Evolutionary conservation across 2,329 filamentous ascomycete genomes (phyloP).

Genomic region (Ascochyta koolunga): DNA sequence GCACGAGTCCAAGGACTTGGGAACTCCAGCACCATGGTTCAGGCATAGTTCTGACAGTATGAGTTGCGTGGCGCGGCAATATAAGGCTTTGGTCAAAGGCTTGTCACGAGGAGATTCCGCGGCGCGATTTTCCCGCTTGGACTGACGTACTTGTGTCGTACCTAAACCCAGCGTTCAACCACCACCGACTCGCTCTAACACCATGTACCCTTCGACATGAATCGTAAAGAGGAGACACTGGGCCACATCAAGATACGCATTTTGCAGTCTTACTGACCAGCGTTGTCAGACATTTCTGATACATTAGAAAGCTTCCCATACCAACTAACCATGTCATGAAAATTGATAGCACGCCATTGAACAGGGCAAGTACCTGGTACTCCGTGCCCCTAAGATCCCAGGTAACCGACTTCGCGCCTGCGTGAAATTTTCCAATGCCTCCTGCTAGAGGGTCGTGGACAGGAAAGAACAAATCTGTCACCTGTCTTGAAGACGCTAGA

Average conservation of each 20-base stretch:
- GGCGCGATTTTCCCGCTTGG: neutral
- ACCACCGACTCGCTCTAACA: neutral
- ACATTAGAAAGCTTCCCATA: neutral
- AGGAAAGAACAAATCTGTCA: no score
- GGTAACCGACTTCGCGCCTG: no score
- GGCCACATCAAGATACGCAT: neutral
- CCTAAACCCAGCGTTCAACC: no score
- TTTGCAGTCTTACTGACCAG: neutral
- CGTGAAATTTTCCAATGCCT: no score
- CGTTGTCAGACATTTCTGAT: neutral
- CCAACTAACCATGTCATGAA: no score
- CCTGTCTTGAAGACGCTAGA: no score
- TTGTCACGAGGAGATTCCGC: neutral
- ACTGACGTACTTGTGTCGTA: neutral
- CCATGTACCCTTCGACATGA: neutral
- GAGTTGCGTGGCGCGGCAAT: no score
- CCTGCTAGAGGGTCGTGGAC: no score
- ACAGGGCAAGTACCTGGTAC: neutral
- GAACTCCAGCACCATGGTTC: neutral
- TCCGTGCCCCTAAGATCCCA: no score
- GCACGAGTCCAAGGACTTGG: neutral
- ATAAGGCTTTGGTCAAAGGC: neutral
- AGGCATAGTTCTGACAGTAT: neutral
- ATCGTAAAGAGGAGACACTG: neutral
- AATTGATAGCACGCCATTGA: no score